phyloP scores from a whole-genome alignment of 306 rosid species.

The Erythrophleum fordii region DNA sequence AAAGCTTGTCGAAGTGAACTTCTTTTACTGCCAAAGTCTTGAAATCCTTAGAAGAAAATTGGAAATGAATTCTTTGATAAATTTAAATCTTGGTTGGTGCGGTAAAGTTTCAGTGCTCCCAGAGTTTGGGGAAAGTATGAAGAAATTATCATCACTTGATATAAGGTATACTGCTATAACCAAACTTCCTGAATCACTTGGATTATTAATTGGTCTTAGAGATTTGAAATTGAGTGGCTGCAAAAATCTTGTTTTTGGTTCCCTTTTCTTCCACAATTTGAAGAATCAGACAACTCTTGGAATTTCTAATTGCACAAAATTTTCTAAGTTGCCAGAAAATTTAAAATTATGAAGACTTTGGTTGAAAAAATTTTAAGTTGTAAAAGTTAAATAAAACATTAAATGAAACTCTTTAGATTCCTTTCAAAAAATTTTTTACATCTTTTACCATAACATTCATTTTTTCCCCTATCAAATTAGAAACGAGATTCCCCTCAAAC shows the following conservation, averaged over 20 bases:
- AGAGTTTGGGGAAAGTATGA: slow-evolving; percentile 1
- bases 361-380: too few relatives aligned
- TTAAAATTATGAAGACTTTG: too few relatives aligned
- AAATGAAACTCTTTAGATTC: too few relatives aligned
- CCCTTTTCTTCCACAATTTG: not conserved
- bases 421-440: too few relatives aligned
- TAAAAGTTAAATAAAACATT: too few relatives aligned
- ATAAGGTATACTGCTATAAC: not conserved
- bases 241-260: not conserved
- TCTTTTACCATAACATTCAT: too few relatives aligned
- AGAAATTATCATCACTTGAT: not conserved
- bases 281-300: not conserved
- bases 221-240: not conserved
- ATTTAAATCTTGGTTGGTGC: not conserved
- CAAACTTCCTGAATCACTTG: not conserved
- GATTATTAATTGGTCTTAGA: not conserved
- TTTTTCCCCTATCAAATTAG: too few relatives aligned
- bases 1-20: not conserved
- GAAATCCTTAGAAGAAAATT: not conserved
- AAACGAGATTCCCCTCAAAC: too few relatives aligned
- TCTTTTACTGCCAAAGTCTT: not conserved
- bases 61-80: not conserved
- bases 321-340: not conserved
- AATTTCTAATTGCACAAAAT: not conserved
- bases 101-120: not conserved